These are phyloP conservation scores for Ogataea pilisensis DNA, from an alignment of 805 yeast genomes.

Conservation along the genomic window DNA sequence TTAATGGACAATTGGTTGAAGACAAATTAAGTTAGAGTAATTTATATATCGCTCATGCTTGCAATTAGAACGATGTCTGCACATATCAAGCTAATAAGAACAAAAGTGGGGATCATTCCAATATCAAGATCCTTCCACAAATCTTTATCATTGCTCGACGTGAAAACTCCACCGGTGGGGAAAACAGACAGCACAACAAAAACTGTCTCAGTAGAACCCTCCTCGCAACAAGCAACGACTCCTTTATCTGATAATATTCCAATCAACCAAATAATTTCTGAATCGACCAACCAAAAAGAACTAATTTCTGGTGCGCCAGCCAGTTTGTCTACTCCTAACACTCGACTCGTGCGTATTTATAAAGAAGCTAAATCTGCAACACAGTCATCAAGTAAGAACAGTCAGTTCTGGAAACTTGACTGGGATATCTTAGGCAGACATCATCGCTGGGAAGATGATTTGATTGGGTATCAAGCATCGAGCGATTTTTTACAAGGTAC, in stretches of 20 bases:
- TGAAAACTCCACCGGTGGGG: not conserved
- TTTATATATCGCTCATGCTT: not conserved
- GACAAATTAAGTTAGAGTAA: no score
- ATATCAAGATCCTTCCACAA: constrained; percentile 1
- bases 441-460: constrained; percentile 85
- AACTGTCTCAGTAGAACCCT: not conserved
- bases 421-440: constrained; percentile 79
- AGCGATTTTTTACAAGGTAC: constrained; percentile 83
- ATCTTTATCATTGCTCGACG: no score
- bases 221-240: not conserved
- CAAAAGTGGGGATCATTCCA: constrained; percentile 4
- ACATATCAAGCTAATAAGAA: not conserved
- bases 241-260: not conserved
- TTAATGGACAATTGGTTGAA: no score
- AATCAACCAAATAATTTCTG: constrained; percentile 4
- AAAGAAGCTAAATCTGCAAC: constrained; percentile 78
- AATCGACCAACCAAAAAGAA: constrained; percentile 40
- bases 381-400: constrained; percentile 60
- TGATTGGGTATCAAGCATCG: constrained; percentile 79
- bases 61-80: not conserved
- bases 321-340: constrained; percentile 46
- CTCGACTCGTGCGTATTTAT: constrained; percentile 70
- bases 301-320: constrained; percentile 73
- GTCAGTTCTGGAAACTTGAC: constrained; percentile 66
- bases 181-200: not conserved